phyloP scores from a whole-genome alignment of 2,329 filamentous ascomycete species.

The Biscogniauxia sp. region DNA sequence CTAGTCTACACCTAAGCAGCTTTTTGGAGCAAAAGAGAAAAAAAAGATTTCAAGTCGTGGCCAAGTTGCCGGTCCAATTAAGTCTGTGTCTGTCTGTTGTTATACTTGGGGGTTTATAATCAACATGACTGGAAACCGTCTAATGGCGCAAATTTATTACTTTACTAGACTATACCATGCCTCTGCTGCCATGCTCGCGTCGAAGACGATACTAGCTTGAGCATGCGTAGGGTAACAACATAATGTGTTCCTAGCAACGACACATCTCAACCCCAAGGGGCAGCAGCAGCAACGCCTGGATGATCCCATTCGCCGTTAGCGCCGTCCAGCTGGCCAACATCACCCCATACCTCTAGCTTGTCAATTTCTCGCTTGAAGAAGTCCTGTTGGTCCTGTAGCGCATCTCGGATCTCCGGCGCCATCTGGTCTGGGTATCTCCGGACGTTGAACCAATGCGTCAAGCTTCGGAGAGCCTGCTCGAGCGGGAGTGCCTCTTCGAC shows the following conservation, averaged over 20 bases:
- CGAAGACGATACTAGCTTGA: neutral
- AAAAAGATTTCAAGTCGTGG: no score
- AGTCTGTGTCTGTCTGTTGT: no score
- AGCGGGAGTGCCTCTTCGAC: conserved; percentile 90
- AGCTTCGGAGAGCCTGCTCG: conserved; percentile 81
- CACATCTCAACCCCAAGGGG: neutral
- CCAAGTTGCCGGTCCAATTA: no score
- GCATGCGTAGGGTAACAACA: no score
- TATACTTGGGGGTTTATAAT: no score
- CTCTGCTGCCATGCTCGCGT: neutral
- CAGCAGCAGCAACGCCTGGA: neutral
- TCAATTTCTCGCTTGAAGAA: conserved; percentile 79
- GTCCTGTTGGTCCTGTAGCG: conserved; percentile 70
- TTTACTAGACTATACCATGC: no score
- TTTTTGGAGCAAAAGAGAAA: no score
- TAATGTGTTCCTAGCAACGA: neutral
- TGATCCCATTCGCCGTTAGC: conserved; percentile 1
- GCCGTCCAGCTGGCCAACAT: conserved; percentile 28
- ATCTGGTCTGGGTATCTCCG: conserved; percentile 78
- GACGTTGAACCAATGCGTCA: conserved; percentile 95
- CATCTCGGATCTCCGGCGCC: conserved; percentile 53
- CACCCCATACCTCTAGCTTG: conserved; percentile 60
- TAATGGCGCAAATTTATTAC: no score
- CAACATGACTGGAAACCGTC: no score
- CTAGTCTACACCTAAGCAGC: no score